These are phyloP conservation scores for Fusarium scirpi DNA, from an alignment of 2,329 filamentous ascomycete species.

Conservation along the genomic window DNA sequence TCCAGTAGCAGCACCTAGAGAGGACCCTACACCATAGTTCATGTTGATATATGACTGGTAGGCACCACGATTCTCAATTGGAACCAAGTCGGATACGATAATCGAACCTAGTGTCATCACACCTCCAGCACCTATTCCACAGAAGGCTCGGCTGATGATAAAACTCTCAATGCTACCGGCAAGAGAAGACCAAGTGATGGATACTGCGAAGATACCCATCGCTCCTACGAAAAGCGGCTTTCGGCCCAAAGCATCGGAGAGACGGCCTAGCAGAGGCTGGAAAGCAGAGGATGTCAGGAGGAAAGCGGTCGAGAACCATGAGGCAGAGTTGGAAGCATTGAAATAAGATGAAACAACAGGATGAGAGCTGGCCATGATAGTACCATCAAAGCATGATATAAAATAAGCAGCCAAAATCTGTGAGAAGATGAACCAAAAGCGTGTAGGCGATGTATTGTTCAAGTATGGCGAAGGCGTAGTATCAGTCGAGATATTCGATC, in stretches of 20 bases:
- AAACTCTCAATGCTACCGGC: conserved; percentile 76
- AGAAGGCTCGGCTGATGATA: conserved; percentile 76
- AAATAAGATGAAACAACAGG: conserved; percentile 87
- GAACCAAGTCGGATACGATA: conserved; percentile 79
- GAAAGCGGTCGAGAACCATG: conserved; percentile 85
- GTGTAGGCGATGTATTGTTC: conserved; percentile 59
- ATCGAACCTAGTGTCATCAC: conserved; percentile 77
- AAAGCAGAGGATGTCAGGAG: conserved; percentile 81
- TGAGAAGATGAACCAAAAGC: conserved; percentile 73
- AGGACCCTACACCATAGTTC: conserved; percentile 68
- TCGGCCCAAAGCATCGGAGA: conserved; percentile 80
- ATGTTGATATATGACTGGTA: conserved; percentile 80
- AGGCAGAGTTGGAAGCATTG: conserved; percentile 79
- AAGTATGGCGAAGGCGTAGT: conserved; percentile 53
- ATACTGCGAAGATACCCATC: conserved; percentile 71
- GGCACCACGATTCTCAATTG: conserved; percentile 74
- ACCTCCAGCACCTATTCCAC: conserved; percentile 79
- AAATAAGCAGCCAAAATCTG: conserved; percentile 70
- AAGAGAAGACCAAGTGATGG: conserved; percentile 76
- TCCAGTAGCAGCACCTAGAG: conserved; percentile 75
- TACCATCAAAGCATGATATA: conserved; percentile 77
- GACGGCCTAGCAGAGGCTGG: conserved; percentile 78
- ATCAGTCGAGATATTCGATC: conserved; percentile 24
- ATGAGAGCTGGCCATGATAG: conserved; percentile 80
- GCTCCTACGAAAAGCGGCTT: conserved; percentile 74